These are phyloP conservation scores for Passalora sequoiae DNA, from an alignment of 2,329 filamentous ascomycete species.

Conservation along the genomic window DNA sequence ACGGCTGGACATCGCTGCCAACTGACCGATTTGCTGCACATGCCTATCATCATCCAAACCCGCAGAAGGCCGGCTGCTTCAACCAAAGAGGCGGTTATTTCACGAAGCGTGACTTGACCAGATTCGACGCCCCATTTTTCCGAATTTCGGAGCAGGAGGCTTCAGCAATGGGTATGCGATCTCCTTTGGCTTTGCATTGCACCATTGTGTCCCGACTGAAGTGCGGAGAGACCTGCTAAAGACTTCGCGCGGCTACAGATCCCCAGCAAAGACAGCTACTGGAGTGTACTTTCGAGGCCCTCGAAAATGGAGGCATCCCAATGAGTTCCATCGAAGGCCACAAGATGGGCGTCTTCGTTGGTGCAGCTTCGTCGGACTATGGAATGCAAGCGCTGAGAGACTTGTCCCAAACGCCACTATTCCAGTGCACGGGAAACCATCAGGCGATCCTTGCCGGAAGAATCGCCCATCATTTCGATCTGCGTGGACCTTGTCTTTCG, in stretches of 20 bases:
- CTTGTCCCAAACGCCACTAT: background rate
- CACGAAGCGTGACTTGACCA: constrained; percentile 13
- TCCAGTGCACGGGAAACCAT: background rate
- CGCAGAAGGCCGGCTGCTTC: background rate
- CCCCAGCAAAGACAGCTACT: constrained; percentile 22
- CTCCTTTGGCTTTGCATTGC: background rate
- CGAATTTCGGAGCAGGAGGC: constrained; percentile 16
- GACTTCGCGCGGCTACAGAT: constrained; percentile 5
- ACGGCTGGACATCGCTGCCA: constrained; percentile 9
- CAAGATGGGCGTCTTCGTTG: constrained; percentile 12
- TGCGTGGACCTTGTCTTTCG: constrained; percentile 1
- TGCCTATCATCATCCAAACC: constrained; percentile 15
- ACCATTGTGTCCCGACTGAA: background rate
- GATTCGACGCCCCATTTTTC: constrained; percentile 23
- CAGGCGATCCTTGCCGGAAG: constrained; percentile 8
- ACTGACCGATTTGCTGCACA: constrained; percentile 16
- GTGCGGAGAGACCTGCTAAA: background rate
- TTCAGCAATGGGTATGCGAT: constrained; percentile 8
- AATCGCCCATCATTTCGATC: constrained; percentile 13
- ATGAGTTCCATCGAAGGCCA: constrained; percentile 5
- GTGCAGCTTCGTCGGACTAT: constrained; percentile 14
- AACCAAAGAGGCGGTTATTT: constrained; percentile 11
- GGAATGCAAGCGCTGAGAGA: background rate
- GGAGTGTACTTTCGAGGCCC: constrained; percentile 18
- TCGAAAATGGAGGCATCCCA: constrained; percentile 13